A percentile compares a stretch with the other conserved stretches of the same genome.
Conservation (phyloP, 331 rosid genomes). For the Spiraea crenata region DNA sequence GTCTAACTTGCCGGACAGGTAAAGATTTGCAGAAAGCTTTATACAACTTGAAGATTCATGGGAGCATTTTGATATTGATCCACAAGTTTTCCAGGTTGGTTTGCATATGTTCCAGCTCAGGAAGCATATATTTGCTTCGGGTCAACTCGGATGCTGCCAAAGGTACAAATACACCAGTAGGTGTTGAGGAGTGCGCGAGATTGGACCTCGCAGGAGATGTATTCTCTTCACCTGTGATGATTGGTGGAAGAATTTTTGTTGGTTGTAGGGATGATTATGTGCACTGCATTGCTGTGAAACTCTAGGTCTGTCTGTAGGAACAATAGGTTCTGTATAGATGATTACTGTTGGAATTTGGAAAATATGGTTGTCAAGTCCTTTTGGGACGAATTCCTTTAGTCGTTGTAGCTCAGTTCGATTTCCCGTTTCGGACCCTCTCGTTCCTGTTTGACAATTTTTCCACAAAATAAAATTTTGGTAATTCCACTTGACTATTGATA, state of each 20-base stretch:
- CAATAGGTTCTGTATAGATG: background rate
- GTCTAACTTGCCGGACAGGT: constrained; percentile 62
- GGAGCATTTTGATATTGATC: background rate
- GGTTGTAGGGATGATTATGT: constrained; percentile 84
- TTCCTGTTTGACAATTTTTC: too few species aligned
- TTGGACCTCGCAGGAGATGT: constrained; percentile 61
- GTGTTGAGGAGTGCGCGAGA: constrained; percentile 61
- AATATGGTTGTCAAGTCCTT: background rate
- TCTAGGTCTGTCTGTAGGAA: background rate
- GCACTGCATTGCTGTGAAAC: constrained; percentile 52
- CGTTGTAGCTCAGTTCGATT: background rate
- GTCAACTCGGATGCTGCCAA: constrained; percentile 24
- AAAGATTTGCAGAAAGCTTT: background rate
- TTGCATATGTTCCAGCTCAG: constrained; percentile 82
- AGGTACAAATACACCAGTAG: constrained; percentile 11
- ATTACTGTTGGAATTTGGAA: background rate
- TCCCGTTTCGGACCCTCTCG: background rate
- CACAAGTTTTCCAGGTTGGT: constrained; percentile 48
- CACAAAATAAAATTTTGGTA: too few species aligned
- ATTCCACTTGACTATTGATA: too few species aligned
- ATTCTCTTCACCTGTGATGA: constrained; percentile 86
- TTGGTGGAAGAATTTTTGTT: constrained; percentile 72
- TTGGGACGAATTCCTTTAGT: background rate
- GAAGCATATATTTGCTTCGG: constrained; percentile 58
- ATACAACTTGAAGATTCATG: background rate